Conservation (phyloP, 441 rosid genomes). For the Corymbia citriodora region DNA sequence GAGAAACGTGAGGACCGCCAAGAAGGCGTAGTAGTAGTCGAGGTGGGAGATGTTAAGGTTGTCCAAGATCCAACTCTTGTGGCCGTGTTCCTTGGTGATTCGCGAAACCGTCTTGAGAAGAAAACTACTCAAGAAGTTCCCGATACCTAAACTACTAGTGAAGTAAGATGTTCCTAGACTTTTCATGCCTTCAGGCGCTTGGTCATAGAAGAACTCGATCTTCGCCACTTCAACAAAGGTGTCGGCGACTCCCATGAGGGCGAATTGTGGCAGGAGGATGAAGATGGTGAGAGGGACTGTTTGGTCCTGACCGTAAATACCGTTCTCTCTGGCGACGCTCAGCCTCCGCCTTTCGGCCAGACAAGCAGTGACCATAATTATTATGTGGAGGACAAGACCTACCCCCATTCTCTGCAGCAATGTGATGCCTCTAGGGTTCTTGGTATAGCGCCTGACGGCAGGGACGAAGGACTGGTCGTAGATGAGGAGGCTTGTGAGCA, state of each 20-base stretch:
- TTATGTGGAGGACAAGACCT: neutral
- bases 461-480: constrained; percentile 6
- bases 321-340: neutral
- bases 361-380: neutral
- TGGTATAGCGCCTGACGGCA: neutral
- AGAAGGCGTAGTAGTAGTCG: constrained; percentile 4
- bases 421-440: constrained; percentile 15
- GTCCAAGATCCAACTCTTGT: neutral
- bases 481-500: constrained; percentile 1
- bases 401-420: constrained; percentile 12
- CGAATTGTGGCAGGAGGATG: constrained; percentile 6
- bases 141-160: constrained; percentile 5
- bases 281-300: constrained; percentile 1
- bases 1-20: neutral
- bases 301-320: neutral
- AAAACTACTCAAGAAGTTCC: neutral
- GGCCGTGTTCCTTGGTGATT: neutral
- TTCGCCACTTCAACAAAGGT: constrained; percentile 9
- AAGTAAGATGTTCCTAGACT: constrained; percentile 9
- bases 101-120: neutral
- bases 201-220: constrained; percentile 13
- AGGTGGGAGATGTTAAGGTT: constrained; percentile 3
- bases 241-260: constrained; percentile 5
- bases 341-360: neutral
- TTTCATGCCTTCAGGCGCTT: constrained; percentile 10